Base-by-base conservation (phyloP, 1,139 yeast species). In the Pichia sp. region DNA sequence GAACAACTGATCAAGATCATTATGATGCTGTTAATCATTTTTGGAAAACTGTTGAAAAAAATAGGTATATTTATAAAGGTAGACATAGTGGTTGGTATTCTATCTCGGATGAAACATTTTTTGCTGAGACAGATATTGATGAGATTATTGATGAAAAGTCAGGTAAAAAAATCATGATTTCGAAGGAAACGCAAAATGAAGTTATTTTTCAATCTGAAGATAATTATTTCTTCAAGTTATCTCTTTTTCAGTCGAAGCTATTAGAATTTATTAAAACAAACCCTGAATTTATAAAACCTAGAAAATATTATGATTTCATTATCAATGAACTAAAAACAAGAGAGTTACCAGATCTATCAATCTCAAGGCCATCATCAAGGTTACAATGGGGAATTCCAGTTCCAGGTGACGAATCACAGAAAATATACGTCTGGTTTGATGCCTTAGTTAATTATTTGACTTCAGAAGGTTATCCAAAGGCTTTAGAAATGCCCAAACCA, bases 371-470 rank as follows among this genome's bases (percentile, higher is more conserved):
- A 0, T 64, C 81, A 0, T 68, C 80, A 15, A 70, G 98, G 48
- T 72, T 90, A 43, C 68, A 74, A 30, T 92, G 99, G 99, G 97
- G 97, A 0, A 84, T 92, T 27, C 78, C 79, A 2, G 97, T 92
- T 0, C 98, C 98, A 0, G 71, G 73, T 34, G 97, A 92, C 59
- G 69, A 74, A 0, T 58, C 79, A 0, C 97, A 92, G 60, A 82
- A 77, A 46, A 82, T 92, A 51, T 92, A 92, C 59, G 99, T 92
- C 11, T 92, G 99, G 99, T 85, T 92, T 53, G 99, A 92, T 67
- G 99, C 99, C 0, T 72, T 92, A 47, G 73, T 86, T 43, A 92
- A 89, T 62, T 92, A 92, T 62, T 51, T 89, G 11, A 86, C 97
- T 0, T 79, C 88, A 0, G 72, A 82, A 4, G 89, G 87, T 1